A percentile compares a stretch with the other conserved stretches of the same genome.
phyloP scores from a whole-genome alignment of 2,329 filamentous ascomycete genomes.

The Cordyceps cateniannulata region DNA sequence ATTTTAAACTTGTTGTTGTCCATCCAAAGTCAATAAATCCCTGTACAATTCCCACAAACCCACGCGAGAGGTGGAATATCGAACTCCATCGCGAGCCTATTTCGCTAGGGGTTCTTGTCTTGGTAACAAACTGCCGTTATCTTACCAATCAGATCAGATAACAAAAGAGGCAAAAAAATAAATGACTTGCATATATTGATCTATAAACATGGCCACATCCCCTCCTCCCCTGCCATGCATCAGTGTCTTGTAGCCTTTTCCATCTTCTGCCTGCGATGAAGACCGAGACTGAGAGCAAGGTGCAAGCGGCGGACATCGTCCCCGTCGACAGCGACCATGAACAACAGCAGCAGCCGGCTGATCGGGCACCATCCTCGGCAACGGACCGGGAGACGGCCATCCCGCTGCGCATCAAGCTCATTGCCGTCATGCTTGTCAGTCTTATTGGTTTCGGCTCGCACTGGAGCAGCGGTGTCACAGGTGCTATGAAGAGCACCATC shows the following conservation, averaged over 20 bases:
- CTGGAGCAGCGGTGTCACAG: slow-evolving; percentile 55
- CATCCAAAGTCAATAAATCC: not conserved
- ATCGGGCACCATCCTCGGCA: not conserved
- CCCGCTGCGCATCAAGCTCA: slow-evolving; percentile 25
- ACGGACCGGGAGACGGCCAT: not conserved
- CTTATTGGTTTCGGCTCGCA: slow-evolving; percentile 53
- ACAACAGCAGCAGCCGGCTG: not conserved
- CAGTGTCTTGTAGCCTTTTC: not conserved
- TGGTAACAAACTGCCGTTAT: not conserved
- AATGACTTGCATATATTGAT: not conserved
- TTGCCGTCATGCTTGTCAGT: slow-evolving; percentile 42
- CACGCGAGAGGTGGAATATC: not conserved
- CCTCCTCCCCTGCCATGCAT: not conserved
- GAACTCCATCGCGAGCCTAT: not conserved
- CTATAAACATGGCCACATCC: not conserved
- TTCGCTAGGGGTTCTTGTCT: not conserved
- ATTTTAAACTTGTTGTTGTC: not conserved
- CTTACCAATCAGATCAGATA: not conserved
- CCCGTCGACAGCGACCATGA: not conserved
- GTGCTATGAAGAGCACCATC: slow-evolving; percentile 54
- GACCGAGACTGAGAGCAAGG: not conserved
- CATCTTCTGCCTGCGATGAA: not conserved
- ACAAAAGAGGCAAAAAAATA: not conserved
- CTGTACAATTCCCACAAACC: not conserved
- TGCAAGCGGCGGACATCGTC: not conserved